Conservation (phyloP, 2,329 filamentous ascomycete genomes). For the Aspergillus intermedius region DNA sequence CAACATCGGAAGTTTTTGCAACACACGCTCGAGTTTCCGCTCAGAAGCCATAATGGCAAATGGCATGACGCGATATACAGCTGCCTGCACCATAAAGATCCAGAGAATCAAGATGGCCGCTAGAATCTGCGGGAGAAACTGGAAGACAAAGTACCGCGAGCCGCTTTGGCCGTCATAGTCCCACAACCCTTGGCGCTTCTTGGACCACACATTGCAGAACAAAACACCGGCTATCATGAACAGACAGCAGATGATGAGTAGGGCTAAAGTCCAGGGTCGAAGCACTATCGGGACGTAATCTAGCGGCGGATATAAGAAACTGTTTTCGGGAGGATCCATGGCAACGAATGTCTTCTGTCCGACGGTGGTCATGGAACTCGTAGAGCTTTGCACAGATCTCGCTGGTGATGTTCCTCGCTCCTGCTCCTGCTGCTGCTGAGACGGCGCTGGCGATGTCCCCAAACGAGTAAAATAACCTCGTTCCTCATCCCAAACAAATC, state of each 20-base stretch:
- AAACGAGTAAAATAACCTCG: slow-evolving; percentile 36
- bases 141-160: slow-evolving; percentile 74
- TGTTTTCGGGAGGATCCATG: slow-evolving; percentile 39
- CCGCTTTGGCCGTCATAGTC: slow-evolving; percentile 64
- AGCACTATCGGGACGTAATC: slow-evolving; percentile 67
- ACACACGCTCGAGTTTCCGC: slow-evolving; percentile 52
- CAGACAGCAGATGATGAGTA: slow-evolving; percentile 56
- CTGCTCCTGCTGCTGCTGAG: slow-evolving; percentile 27
- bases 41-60: slow-evolving; percentile 70
- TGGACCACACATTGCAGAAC: slow-evolving; percentile 65
- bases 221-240: slow-evolving; percentile 67
- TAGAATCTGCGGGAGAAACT: slow-evolving; percentile 74
- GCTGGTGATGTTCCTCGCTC: slow-evolving; percentile 17
- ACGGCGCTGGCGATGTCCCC: slow-evolving; percentile 18
- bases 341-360: slow-evolving; percentile 44
- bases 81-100: slow-evolving; percentile 65
- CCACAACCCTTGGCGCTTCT: slow-evolving; percentile 57
- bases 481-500: slow-evolving; percentile 43
- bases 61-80: slow-evolving; percentile 70
- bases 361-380: not conserved
- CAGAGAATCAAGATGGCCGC: slow-evolving; percentile 68
- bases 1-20: slow-evolving; percentile 56
- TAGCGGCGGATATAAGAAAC: slow-evolving; percentile 47
- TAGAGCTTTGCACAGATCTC: slow-evolving; percentile 8
- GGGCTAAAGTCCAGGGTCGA: slow-evolving; percentile 57